Evolutionary conservation across 257 asterid genomes (phyloP), one percentile per base, ranked within the genome.

Genomic region (Dorcoceras hygrometricum): DNA sequence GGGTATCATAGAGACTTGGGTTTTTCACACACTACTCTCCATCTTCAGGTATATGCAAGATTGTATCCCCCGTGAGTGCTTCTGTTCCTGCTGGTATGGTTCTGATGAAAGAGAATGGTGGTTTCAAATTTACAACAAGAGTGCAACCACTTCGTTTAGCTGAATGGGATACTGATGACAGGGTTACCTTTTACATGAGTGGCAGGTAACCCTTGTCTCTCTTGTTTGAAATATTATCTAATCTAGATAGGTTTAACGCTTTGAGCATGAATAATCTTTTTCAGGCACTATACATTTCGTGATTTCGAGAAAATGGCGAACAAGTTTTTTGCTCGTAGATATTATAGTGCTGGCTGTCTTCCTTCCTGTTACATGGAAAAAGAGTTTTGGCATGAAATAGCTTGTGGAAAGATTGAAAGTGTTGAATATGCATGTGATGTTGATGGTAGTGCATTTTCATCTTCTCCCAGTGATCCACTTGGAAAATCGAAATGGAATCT

Each of bases 341-440:
- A 90, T 83, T 83, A 56, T 76, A 88, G 90, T 85, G 72, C 88
- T 72, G 99, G 97, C 76, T 83, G 96, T 80, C 95, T 94, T 81
- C 81, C 95, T 94, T 77, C 99, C 97, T 46, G 84, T 86, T 25
- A 68, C 89, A 26, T 94, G 89, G 99, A 94, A 76, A 94, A 84
- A 78, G 99, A 94, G 84, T 94, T 94, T 84, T 94, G 99, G 99
- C 77, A 84, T 77, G 99, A 90, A 87, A 90, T 94, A 85, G 90
- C 95, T 74, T 81, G 84, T 77, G 99, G 99, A 74, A 90, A 84
- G 83, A 88, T 92, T 43, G 99, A 94, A 77, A 88, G 96, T 80
- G 99, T 94, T 78, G 99, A 94, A 86, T 94, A 94, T 84, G 99
- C 99, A 62, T 94, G 97, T 71, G 99, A 94, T 85, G 96, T 94